These are phyloP conservation scores for Lignosus rhinocerotis DNA, from an alignment of 1,284 basidiomycete genomes.

Conservation along the genomic window DNA sequence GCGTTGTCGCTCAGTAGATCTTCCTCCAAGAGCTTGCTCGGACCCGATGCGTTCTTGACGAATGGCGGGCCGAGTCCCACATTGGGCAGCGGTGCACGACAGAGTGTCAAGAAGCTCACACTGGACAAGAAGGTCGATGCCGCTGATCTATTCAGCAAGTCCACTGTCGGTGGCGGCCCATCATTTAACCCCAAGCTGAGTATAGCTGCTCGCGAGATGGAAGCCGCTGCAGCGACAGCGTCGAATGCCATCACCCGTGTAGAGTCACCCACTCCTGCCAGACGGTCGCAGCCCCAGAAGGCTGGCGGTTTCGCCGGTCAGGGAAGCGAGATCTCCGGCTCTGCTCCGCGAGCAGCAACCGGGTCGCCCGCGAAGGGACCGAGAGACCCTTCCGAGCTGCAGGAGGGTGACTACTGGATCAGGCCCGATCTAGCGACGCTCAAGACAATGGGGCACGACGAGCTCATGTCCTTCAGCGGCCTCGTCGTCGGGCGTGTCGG, in stretches of 20 bases:
- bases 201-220: constrained; percentile 71
- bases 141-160: constrained; percentile 65
- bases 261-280: constrained; percentile 44
- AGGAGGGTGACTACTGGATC: constrained; percentile 90
- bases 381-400: constrained; percentile 41
- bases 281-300: constrained; percentile 34
- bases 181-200: constrained; percentile 74
- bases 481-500: constrained; percentile 90
- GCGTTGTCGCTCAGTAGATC: constrained; percentile 51
- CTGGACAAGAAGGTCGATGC: constrained; percentile 81
- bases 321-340: constrained; percentile 3
- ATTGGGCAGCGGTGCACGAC: constrained; percentile 66
- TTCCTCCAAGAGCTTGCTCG: constrained; percentile 44
- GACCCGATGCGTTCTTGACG: constrained; percentile 51
- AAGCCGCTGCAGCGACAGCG: constrained; percentile 38
- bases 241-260: constrained; percentile 28
- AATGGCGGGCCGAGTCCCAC: constrained; percentile 69
- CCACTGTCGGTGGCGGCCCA: constrained; percentile 49
- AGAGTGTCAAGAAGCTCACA: constrained; percentile 94
- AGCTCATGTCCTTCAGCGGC: constrained; percentile 69
- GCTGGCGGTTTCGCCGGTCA: constrained; percentile 52
- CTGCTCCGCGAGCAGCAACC: constrained; percentile 2
- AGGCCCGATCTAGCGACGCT: constrained; percentile 76
- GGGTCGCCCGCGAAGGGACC: constrained; percentile 21
- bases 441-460: constrained; percentile 67